A percentile compares a stretch with the other conserved stretches of the same genome.
Conservation (phyloP, 176 grass and related monocot species). For the Triticum monococcum region DNA sequence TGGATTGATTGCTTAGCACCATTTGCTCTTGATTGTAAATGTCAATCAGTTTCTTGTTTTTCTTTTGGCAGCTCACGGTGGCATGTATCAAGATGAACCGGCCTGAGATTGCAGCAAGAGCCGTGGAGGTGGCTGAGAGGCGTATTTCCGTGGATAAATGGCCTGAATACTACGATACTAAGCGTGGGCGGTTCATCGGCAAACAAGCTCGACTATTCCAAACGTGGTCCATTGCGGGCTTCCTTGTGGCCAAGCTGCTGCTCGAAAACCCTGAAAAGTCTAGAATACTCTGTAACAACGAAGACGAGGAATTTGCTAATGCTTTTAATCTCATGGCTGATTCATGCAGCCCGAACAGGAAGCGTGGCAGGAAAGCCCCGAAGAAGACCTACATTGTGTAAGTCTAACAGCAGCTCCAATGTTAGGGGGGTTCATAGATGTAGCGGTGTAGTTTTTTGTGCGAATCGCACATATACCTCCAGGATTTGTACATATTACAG, state of each 20-base stretch:
- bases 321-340: conserved; percentile 63
- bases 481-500: not conserved
- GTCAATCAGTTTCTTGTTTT: not conserved
- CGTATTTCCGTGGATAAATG: conserved; percentile 71
- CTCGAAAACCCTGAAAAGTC: conserved; percentile 68
- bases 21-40: not conserved
- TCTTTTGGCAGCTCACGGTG: conserved; percentile 64
- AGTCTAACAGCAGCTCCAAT: not conserved
- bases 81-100: conserved; percentile 83
- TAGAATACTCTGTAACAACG: conserved; percentile 73
- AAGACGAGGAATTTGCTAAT: conserved; percentile 72
- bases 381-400: conserved; percentile 81
- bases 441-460: not conserved
- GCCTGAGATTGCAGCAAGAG: conserved; percentile 66
- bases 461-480: not conserved
- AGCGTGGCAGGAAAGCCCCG: conserved; percentile 46
- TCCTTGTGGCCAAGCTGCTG: conserved; percentile 77
- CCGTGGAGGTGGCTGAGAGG: conserved; percentile 63
- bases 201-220: conserved; percentile 71
- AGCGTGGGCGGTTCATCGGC: conserved; percentile 66
- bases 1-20: not conserved
- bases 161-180: conserved; percentile 92
- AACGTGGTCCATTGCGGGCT: conserved; percentile 83
- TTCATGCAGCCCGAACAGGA: conserved; percentile 36
- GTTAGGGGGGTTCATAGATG: not conserved